Base-by-base conservation (phyloP, 208 protist species). In the Spongospora subterranea region DNA sequence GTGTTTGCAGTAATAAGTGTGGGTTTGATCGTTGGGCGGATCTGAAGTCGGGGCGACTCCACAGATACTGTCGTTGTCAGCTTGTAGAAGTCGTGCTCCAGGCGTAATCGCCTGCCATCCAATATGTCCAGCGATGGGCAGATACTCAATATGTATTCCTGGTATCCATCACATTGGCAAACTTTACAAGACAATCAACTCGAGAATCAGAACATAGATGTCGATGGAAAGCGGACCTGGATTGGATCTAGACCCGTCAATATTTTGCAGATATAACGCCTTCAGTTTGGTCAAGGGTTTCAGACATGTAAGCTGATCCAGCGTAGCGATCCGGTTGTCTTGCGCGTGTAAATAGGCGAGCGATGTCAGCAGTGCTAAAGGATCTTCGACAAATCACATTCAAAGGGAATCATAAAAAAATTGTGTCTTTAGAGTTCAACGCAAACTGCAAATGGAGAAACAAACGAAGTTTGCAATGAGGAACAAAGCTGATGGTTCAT, bases 191-290 rank as follows among this genome's bases (percentile, higher is more conserved):
- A 13, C 71, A 6, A 82, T 35, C 71, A 82, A 45, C 35, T 6
- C 71, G n/a, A 45, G 71, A 6, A 6, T 35, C 17, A 43, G n/a
- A n/a, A n/a, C 71, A 82, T 39, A 82, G 17, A 43, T 39, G 24
- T 82, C 71, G 17, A 43, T 35, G 17, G 6, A 39, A 35, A n/a
- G n/a, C n/a, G 40, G 6, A 43, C 71, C 71, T 82, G 71, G 71
- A 43, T 82, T 82, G 13, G 71, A 13, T 39, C 71, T 6, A 17
- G 71, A 82, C 35, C 71, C 71, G n/a, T 82, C 71, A n/a, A 82
- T 82, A n/a, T 82, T 82, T 35, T 82, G 71, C n/a, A 82, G 35
- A n/a, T 82, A 82, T 6, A 82, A 13, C 6, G 71, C 71, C n/a
- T 82, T 82, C 35, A 82, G 71, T 13, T 6, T 39, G 17, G 71